These are phyloP conservation scores for Peterozyma toletana DNA, from an alignment of 805 yeast genomes.

Conservation along the genomic window DNA sequence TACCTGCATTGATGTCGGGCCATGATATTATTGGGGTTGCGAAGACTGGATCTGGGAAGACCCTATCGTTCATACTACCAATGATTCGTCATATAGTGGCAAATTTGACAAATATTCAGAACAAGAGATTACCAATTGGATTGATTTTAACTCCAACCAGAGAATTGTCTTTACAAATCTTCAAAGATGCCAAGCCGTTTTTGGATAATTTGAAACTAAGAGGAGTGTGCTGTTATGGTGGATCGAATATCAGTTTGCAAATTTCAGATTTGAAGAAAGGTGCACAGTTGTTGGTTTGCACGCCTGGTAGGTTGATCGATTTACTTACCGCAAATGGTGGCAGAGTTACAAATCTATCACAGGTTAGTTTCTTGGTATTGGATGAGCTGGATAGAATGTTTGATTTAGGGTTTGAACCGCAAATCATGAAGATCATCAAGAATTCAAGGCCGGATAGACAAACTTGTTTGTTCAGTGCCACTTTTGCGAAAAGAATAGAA, in stretches of 20 bases:
- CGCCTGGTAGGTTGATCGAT: conserved; percentile 94
- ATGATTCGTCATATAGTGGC: conserved; percentile 77
- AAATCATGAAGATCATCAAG: conserved; percentile 70
- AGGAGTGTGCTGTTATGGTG: conserved; percentile 86
- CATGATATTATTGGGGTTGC: conserved; percentile 90
- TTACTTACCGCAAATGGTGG: conserved; percentile 79
- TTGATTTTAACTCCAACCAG: conserved; percentile 85
- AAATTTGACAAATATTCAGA: conserved; percentile 32
- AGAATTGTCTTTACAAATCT: conserved; percentile 82
- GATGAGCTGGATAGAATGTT: conserved; percentile 98
- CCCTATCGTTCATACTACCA: conserved; percentile 81
- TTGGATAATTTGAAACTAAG: conserved; percentile 39
- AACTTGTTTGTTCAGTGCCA: conserved; percentile 88
- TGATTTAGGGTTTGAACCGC: conserved; percentile 97
- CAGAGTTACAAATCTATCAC: conserved; percentile 54
- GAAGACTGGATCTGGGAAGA: conserved; percentile 95
- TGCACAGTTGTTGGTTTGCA: conserved; percentile 77
- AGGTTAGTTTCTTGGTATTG: conserved; percentile 76
- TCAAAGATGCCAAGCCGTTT: conserved; percentile 57
- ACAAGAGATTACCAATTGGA: conserved; percentile 48
- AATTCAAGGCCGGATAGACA: conserved; percentile 82
- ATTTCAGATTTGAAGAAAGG: conserved; percentile 75
- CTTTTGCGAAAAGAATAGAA: conserved; percentile 81
- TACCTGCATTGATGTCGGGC: conserved; percentile 88
- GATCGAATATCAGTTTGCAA: conserved; percentile 75